Base-by-base conservation (phyloP, 176 grass and related monocot genomes). In the Rhynchospora tenuis region DNA sequence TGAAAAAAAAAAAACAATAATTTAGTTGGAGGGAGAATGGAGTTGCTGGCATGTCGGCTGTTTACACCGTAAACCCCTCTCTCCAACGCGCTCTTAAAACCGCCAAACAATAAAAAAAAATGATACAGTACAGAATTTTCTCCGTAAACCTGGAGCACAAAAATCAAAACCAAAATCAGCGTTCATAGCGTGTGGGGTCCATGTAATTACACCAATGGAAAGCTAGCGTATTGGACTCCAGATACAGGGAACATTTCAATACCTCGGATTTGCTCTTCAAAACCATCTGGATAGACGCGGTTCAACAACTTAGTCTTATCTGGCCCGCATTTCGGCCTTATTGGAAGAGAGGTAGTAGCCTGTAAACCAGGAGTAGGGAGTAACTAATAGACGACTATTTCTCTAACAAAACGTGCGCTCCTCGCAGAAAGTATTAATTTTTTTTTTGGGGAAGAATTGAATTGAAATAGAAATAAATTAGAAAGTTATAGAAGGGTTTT, bases 351-450 rank as follows among this genome's bases (percentile, higher is more conserved):
- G 5, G 45, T 13, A 47, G 4, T 44, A 20, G 3, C 0, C 2
- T 17, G 5, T 65, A 48, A 9, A 82, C 22, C 33, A 3, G 6
- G 16, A 29, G 0, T 2, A 82, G 59, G 9, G 79, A 66, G 29
- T 7, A 12, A 12, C 9, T 12, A 11, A 20, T 14, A 38, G 33
- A 22, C 9, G 57, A 31, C 19, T 27, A 27, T 16, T 64, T 82
- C 60, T 82, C 9, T 82, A 66, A 67, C 80, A 29, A 63, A 82
- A 82, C 80, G 80, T 82, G 80, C 44, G 7, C 23, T 66, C 80
- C 80, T 82, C 80, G 44, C 60, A 20, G 80, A 28, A 11, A 67
- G 51, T 16, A 23, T 19, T 75, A 31, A n/a, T n/a, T n/a, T 23
- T 62, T 17, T 31, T 24, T 64, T 64, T 28, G 27, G 31, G 24